Evolutionary conservation across 257 asterid species (phyloP), one percentile per base, ranked within the genome.

Genomic region (Datura wrightii): DNA sequence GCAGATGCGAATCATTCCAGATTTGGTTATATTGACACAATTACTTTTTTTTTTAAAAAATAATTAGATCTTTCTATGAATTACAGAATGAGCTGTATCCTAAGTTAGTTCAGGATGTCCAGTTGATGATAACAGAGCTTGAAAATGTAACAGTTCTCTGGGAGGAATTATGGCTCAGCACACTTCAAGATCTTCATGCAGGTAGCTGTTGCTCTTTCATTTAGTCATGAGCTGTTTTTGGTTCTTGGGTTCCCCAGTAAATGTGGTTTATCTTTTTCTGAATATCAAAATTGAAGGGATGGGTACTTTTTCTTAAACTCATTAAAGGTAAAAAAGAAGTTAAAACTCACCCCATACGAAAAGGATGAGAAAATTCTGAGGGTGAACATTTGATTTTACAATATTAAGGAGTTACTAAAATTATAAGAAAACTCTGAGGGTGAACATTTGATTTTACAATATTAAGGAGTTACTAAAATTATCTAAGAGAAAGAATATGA

Each of bases 151-250:
- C 99, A 71, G 97, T 97, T 84, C 98, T 97, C 84, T 97, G 99
- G 99, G 99, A 95, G 91, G 99, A 97, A 86, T 84, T 97, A 87
- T 97, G 99, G 99, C 95, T 97, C 84, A 97, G 97, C 87, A 97
- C 99, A 34, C 98, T 97, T 88, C 99, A 97, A 87, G 99, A 94
- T 91, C 97, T 97, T 89, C 99, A 97, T 89, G 97, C 96, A 88
- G 99, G 98, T 89, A 70, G 80, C 9, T 50, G 52, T 82, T 63
- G 48, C 63, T 52, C 63, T 52, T 78, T 52, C 58, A 31, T 78
- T 31, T 78, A 34, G 48, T 54, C 82, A 8, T 15, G 34, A 78
- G 48, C 63, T 8, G 63, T 14, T 52, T 74, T 52, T 78, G 82
- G 82, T 52, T 78, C 65, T 78, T 31, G 60, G 80, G 41, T n/a